phyloP scores from a whole-genome alignment of 371 early-diverging fungal genomes.

The Globomyces sp. region DNA sequence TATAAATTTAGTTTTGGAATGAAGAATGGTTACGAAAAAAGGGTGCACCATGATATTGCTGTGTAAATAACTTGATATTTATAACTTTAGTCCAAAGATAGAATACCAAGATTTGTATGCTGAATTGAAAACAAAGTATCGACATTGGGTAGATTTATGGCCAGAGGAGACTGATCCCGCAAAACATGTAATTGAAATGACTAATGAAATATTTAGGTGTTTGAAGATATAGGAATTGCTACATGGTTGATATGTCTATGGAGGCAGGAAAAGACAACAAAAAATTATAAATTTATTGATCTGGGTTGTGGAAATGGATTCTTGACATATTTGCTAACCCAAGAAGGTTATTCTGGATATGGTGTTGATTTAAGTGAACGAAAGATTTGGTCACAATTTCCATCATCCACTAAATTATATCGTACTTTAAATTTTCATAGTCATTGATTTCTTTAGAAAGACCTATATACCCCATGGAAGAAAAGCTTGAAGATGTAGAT shows the following conservation, averaged over 20 bases:
- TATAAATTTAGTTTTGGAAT: conserved; percentile 13
- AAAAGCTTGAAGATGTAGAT: conserved; percentile 51
- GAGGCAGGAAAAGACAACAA: conserved; percentile 1
- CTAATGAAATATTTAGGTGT: background rate
- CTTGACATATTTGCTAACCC: conserved; percentile 71
- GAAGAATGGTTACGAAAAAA: conserved; percentile 27
- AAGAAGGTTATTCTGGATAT: conserved; percentile 75
- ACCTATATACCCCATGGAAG: conserved; percentile 60
- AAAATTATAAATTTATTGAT: conserved; percentile 65
- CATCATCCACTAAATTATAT: too few species aligned
- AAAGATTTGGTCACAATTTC: conserved; percentile 69
- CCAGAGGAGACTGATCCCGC: conserved; percentile 31
- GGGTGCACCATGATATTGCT: conserved; percentile 27
- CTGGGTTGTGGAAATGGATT: conserved; percentile 94
- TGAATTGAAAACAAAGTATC: conserved; percentile 28
- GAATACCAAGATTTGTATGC: conserved; percentile 30
- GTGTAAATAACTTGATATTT: too few species aligned
- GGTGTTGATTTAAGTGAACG: conserved; percentile 78
- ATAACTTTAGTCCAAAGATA: conserved; percentile 22
- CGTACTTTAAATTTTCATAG: background rate
- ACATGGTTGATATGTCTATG: conserved; percentile 22
- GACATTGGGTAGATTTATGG: conserved; percentile 30
- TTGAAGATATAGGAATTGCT: conserved; percentile 37
- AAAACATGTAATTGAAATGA: conserved; percentile 24
- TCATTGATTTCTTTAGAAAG: conserved; percentile 42